Conservation (phyloP, 129 eudicot genomes). For the Ambrosia artemisiifolia region DNA sequence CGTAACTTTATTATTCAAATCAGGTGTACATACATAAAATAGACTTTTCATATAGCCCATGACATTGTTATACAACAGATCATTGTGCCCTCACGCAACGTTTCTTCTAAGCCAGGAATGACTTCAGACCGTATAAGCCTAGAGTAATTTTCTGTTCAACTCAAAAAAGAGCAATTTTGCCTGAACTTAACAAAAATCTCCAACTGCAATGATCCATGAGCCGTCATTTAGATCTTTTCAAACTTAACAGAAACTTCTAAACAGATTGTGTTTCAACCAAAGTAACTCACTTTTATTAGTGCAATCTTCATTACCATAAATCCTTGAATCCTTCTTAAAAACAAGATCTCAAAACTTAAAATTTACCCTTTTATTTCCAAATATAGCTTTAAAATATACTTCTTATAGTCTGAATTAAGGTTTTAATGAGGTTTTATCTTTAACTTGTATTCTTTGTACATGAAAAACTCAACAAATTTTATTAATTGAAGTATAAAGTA, state of each 20-base stretch:
- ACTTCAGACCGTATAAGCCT: not conserved
- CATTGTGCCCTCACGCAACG: not conserved
- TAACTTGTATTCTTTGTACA: not conserved
- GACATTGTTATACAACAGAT: not conserved
- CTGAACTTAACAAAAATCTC: not conserved
- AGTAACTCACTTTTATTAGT: not conserved
- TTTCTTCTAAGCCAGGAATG: not conserved
- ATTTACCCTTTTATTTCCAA: no score
- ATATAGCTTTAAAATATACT: no score
- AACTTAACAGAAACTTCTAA: not conserved
- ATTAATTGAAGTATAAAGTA: not conserved
- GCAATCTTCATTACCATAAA: no score
- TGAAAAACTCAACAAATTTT: not conserved
- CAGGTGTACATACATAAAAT: not conserved
- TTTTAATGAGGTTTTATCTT: not conserved
- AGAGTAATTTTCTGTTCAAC: not conserved
- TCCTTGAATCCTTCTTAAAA: no score
- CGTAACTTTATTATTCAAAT: not conserved
- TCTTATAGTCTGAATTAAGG: not conserved
- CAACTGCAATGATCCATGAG: not conserved
- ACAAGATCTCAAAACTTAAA: no score
- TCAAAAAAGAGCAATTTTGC: not conserved
- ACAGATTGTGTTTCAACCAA: not conserved
- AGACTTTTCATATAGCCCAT: not conserved
- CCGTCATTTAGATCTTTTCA: not conserved